A percentile compares a stretch with the other conserved stretches of the same genome.
Evolutionary conservation across 768 basidiomycete species (phyloP).

Genomic region (Rhizopogon vinicolor): DNA sequence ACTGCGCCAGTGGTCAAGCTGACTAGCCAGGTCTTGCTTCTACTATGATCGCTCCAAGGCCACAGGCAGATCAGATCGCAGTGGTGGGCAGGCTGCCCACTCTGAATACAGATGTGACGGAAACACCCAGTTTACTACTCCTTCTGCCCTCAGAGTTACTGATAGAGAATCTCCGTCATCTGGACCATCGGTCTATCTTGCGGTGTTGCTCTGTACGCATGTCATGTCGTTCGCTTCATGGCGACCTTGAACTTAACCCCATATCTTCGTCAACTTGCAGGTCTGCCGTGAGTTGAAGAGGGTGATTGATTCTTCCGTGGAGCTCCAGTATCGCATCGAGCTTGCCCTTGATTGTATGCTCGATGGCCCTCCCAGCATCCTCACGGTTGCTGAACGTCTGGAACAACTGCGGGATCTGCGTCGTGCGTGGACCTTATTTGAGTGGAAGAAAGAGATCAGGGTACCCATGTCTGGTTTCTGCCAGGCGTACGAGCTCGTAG

Average conservation of each 20-base stretch:
- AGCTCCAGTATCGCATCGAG: slow-evolving; percentile 36
- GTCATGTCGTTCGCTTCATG: background rate
- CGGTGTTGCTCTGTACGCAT: slow-evolving; percentile 2
- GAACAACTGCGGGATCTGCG: slow-evolving; percentile 29
- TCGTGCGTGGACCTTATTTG: slow-evolving; percentile 28
- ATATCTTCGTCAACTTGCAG: slow-evolving; percentile 4
- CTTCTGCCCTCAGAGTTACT: background rate
- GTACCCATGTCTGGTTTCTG: slow-evolving; percentile 33
- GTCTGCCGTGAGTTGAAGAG: slow-evolving; percentile 16
- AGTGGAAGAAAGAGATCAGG: slow-evolving; percentile 16
- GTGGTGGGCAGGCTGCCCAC: background rate
- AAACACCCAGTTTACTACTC: background rate
- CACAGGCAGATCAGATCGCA: background rate
- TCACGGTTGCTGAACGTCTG: slow-evolving; percentile 28
- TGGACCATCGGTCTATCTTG: background rate
- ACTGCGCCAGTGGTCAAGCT: too few relatives aligned
- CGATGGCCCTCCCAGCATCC: slow-evolving; percentile 6
- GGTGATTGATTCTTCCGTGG: slow-evolving; percentile 20
- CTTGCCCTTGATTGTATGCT: slow-evolving; percentile 35
- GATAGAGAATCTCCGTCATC: background rate
- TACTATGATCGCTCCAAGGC: background rate
- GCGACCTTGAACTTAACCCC: background rate
- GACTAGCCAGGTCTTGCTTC: background rate
- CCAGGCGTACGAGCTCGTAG: slow-evolving; percentile 58
- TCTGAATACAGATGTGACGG: background rate